Evolutionary conservation across 768 basidiomycete genomes (phyloP).

Genomic region (Auricularia sp.): DNA sequence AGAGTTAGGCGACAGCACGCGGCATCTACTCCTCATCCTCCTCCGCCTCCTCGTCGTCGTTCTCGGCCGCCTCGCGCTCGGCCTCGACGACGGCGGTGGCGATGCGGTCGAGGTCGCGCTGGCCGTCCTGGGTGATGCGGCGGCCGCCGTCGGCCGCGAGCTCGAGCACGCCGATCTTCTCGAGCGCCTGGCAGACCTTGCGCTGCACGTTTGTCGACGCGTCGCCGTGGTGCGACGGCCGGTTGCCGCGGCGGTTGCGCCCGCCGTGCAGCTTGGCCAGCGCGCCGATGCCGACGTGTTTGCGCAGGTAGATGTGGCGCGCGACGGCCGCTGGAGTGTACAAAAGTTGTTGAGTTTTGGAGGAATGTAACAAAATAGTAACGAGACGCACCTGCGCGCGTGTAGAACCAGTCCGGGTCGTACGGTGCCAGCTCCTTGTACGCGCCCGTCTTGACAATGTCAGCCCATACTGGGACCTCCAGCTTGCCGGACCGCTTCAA

Average conservation of each 20-base stretch:
- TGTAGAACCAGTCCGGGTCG: slow-evolving; percentile 99
- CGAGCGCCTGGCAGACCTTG: slow-evolving; percentile 90
- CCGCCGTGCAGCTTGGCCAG: slow-evolving; percentile 95
- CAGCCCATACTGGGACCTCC: slow-evolving; percentile 97
- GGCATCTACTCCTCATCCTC: slow-evolving; percentile 34
- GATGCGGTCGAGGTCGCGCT: slow-evolving; percentile 90
- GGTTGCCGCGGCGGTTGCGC: slow-evolving; percentile 90
- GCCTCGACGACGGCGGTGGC: slow-evolving; percentile 82
- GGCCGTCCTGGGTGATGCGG: slow-evolving; percentile 92
- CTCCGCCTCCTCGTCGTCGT: slow-evolving; percentile 64
- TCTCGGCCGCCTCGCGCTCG: slow-evolving; percentile 59
- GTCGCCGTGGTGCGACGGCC: slow-evolving; percentile 88
- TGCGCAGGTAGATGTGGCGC: slow-evolving; percentile 99
- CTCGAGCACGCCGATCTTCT: slow-evolving; percentile 98
- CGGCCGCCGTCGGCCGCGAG: slow-evolving; percentile 88
- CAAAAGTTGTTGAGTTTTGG: background rate
- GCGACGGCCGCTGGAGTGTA: slow-evolving; percentile 70
- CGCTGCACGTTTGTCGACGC: slow-evolving; percentile 84
- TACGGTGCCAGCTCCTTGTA: slow-evolving; percentile 98
- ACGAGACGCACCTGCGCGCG: slow-evolving; percentile 76
- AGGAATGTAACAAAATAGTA: slow-evolving; percentile 28
- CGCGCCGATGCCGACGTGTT: slow-evolving; percentile 89
- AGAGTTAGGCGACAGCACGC: too few relatives aligned
- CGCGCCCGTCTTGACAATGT: slow-evolving; percentile 94
- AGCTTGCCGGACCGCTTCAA: slow-evolving; percentile 98